Evolutionary conservation across 2,329 filamentous ascomycete species (phyloP).

Genomic region (Alternaria postmessia): DNA sequence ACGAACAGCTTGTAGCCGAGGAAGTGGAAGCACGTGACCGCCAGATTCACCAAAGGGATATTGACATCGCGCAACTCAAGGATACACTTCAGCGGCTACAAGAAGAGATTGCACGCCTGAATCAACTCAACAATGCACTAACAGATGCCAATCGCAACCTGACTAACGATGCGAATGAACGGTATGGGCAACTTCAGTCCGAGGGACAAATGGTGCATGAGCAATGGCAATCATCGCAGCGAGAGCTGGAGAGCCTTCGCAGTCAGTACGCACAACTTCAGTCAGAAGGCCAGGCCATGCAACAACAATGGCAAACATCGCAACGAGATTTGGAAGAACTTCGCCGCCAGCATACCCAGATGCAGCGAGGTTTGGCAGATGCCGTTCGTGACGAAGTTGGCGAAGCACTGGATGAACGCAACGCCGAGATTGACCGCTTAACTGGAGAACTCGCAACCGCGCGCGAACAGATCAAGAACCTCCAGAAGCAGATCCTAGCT

Average conservation of each 20-base stretch:
- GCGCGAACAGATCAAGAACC: constrained; percentile 65
- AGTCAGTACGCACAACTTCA: constrained; percentile 71
- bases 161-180: constrained; percentile 76
- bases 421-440: constrained; percentile 81
- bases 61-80: constrained; percentile 83
- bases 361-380: constrained; percentile 69
- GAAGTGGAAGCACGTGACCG: constrained; percentile 71
- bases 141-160: constrained; percentile 79
- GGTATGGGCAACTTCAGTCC: constrained; percentile 70
- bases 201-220: constrained; percentile 9
- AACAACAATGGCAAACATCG: constrained; percentile 65
- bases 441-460: constrained; percentile 80
- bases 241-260: constrained; percentile 2
- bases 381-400: constrained; percentile 69
- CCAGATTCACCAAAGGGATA: constrained; percentile 80
- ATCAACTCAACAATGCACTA: constrained; percentile 82
- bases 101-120: constrained; percentile 80
- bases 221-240: constrained; percentile 2
- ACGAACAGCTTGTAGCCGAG: constrained; percentile 58
- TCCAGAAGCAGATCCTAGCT: constrained; percentile 67
- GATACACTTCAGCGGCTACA: constrained; percentile 81
- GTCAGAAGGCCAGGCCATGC: constrained; percentile 66
- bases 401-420: constrained; percentile 77
- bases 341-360: constrained; percentile 68
- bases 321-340: constrained; percentile 74